Conservation (phyloP, 2,329 filamentous ascomycete species). For the Dactylellina parvicollis region DNA sequence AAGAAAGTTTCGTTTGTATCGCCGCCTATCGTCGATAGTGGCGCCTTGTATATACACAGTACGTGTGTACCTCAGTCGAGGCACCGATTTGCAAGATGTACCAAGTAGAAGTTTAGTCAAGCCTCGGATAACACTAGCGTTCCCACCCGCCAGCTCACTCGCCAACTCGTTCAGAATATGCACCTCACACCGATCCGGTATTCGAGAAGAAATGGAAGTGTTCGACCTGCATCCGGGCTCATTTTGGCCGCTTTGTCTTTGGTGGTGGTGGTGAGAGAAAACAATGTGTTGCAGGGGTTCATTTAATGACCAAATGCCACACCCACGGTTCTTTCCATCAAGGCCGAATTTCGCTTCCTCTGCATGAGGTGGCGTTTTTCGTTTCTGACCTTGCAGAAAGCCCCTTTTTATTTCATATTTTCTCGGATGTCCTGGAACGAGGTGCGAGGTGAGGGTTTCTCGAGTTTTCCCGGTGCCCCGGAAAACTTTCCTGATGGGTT, state of each 20-base stretch:
- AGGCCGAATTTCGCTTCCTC: conserved; percentile 24
- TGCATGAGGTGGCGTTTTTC: conserved; percentile 37
- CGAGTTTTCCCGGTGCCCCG: conserved; percentile 48
- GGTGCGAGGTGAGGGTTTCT: neutral
- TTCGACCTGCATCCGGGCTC: neutral
- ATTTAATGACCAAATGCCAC: neutral
- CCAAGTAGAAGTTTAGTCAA: neutral
- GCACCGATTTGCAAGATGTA: neutral
- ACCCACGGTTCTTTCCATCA: neutral
- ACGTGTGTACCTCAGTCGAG: neutral
- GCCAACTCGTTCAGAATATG: neutral
- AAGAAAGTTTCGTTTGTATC: neutral
- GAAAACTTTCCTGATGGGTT: conserved; percentile 15
- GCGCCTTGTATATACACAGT: conserved; percentile 5
- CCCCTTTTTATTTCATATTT: conserved; percentile 7
- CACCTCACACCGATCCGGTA: conserved; percentile 21
- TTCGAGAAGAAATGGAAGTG: conserved; percentile 38
- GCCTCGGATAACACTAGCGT: neutral
- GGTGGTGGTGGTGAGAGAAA: neutral
- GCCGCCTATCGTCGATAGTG: conserved; percentile 32
- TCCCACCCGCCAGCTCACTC: neutral
- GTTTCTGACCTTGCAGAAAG: conserved; percentile 33
- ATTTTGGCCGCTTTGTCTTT: conserved; percentile 2
- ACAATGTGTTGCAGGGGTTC: neutral
- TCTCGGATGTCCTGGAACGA: conserved; percentile 7